These are phyloP conservation scores for Xylaria sp. DNA, from an alignment of 2,329 filamentous ascomycete species.

Conservation along the genomic window DNA sequence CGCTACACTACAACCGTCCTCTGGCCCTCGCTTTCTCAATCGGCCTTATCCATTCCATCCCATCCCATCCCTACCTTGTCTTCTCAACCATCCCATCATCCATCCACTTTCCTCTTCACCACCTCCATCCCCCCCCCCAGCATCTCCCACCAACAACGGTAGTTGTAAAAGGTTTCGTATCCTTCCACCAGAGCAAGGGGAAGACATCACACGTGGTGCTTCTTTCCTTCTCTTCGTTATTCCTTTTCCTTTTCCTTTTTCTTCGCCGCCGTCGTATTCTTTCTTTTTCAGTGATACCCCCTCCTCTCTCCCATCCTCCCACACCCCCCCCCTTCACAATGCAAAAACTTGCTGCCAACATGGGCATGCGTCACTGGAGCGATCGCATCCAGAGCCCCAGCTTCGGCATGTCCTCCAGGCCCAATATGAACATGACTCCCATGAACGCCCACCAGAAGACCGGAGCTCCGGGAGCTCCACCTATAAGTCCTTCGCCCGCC, in stretches of 20 bases:
- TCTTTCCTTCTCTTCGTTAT: slow-evolving; percentile 28
- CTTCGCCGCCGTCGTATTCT: slow-evolving; percentile 19
- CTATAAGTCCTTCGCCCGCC: slow-evolving; percentile 62
- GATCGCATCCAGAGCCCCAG: slow-evolving; percentile 61
- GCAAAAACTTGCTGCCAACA: slow-evolving; percentile 63
- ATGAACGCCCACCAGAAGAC: slow-evolving; percentile 56
- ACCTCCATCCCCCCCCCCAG: slow-evolving; percentile 24
- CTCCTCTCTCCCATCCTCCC: slow-evolving; percentile 7
- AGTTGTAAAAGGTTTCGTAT: slow-evolving; percentile 25
- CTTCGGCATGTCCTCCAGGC: slow-evolving; percentile 56
- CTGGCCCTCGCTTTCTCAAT: slow-evolving; percentile 21
- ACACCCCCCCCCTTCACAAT: slow-evolving; percentile 42
- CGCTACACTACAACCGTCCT: slow-evolving; percentile 4
- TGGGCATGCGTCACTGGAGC: slow-evolving; percentile 69
- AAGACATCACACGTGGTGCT: slow-evolving; percentile 22
- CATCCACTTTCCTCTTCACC: slow-evolving; percentile 22
- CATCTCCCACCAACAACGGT: slow-evolving; percentile 23
- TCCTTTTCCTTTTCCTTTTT: slow-evolving; percentile 23
- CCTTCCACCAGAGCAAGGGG: slow-evolving; percentile 22
- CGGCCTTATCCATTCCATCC: slow-evolving; percentile 24
- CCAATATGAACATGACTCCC: slow-evolving; percentile 50
- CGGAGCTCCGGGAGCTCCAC: slow-evolving; percentile 45
- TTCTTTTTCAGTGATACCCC: slow-evolving; percentile 26
- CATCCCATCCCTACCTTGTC: slow-evolving; percentile 8
- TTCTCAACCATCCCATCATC: slow-evolving; percentile 21